These are phyloP conservation scores for Phlyctochytrium arcticum DNA, from an alignment of 192 early-diverging fungal genomes.

Conservation along the genomic window DNA sequence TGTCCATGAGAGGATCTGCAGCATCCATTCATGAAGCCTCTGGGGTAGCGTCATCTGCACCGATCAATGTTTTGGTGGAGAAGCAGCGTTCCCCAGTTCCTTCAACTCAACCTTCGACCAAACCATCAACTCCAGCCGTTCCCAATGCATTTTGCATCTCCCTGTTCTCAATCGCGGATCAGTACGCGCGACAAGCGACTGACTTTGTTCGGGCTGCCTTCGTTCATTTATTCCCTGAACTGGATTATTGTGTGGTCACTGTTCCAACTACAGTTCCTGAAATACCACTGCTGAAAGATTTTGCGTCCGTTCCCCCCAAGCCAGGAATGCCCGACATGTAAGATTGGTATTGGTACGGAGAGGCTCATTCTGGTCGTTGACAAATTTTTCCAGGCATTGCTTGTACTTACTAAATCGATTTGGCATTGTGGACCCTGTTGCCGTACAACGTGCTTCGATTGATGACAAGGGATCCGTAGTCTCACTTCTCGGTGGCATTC, in stretches of 20 bases:
- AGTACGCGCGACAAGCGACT: slow-evolving; percentile 36
- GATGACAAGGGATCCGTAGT: slow-evolving; percentile 18
- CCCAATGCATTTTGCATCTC: slow-evolving; percentile 47
- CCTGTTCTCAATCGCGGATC: slow-evolving; percentile 46
- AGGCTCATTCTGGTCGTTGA: neutral
- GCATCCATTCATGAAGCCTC: too few relatives aligned
- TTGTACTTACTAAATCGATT: slow-evolving; percentile 44
- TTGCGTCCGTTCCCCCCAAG: slow-evolving; percentile 21
- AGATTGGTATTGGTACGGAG: neutral
- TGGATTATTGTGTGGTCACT: slow-evolving; percentile 50
- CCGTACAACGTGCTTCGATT: slow-evolving; percentile 12
- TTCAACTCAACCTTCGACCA: too few relatives aligned
- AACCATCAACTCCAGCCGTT: neutral
- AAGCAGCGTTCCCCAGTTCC: too few relatives aligned
- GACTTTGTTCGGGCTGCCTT: slow-evolving; percentile 31
- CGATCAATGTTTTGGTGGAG: too few relatives aligned
- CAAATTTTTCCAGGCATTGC: slow-evolving; percentile 17
- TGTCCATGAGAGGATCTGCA: too few relatives aligned
- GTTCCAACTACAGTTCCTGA: slow-evolving; percentile 36
- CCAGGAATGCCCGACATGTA: slow-evolving; percentile 32
- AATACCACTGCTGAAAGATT: slow-evolving; percentile 39
- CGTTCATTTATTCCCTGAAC: slow-evolving; percentile 31
- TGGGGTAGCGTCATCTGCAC: too few relatives aligned
- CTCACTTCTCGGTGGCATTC: slow-evolving; percentile 14
- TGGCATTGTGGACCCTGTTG: slow-evolving; percentile 18